Conservation (phyloP, 306 rosid species). For the Fagus sylvatica region DNA sequence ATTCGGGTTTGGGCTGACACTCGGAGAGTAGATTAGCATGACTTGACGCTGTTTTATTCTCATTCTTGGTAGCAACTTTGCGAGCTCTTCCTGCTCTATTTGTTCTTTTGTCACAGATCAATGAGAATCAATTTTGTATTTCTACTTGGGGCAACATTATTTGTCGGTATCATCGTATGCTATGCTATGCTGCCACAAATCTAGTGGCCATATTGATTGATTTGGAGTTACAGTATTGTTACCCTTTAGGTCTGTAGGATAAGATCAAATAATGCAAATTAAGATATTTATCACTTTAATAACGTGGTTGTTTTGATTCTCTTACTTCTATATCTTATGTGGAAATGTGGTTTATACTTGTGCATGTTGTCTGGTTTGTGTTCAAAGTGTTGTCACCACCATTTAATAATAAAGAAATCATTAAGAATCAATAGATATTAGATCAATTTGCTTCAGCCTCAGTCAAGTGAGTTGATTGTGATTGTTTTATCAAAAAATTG, state of each 20-base stretch:
- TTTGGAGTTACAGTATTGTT: not conserved
- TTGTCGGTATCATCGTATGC: constrained; percentile 6
- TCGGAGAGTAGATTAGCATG: constrained; percentile 71
- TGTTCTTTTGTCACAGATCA: not conserved
- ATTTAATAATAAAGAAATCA: too few species aligned
- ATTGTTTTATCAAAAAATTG: too few species aligned
- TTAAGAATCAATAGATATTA: too few species aligned
- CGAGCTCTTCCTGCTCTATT: constrained; percentile 6
- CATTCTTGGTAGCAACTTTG: constrained; percentile 2
- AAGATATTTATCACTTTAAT: not conserved
- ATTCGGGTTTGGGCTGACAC: constrained; percentile 97
- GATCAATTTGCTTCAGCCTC: too few species aligned
- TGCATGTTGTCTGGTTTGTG: too few species aligned
- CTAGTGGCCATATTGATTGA: constrained; percentile 4
- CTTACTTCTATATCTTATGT: not conserved
- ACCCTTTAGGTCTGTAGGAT: constrained; percentile 7
- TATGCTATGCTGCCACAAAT: not conserved
- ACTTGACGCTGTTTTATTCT: not conserved
- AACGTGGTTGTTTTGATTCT: not conserved
- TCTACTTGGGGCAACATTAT: constrained; percentile 4
- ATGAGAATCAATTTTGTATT: constrained; percentile 9
- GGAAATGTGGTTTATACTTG: not conserved
- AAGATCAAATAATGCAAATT: constrained; percentile 20
- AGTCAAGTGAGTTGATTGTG: too few species aligned
- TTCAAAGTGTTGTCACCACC: too few species aligned